Evolutionary conservation across 2,329 filamentous ascomycete species (phyloP), one percentile per base, ranked within the genome.

Genomic region (Fusarium sp.): DNA sequence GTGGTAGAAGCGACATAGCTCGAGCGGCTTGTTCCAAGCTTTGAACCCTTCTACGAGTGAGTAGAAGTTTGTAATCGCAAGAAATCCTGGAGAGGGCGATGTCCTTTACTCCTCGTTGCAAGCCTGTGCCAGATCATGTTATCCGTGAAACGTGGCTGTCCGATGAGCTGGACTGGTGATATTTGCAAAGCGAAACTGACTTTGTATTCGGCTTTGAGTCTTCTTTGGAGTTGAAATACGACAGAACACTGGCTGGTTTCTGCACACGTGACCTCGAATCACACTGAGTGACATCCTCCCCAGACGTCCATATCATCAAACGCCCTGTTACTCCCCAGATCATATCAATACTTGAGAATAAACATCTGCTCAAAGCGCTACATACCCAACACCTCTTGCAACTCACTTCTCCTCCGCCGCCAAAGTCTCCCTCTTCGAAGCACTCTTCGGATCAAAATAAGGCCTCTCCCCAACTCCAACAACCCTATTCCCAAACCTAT

Each of bases 391-490:
- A 8, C 6, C 3, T 11, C 22, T 38, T 20, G 17, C 16, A 38
- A n/a, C 36, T 62, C n/a, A 55, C 35, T 62, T 27, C 7, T n/a
- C 38, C 51, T 31, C 53, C 12, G 12, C 40, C 59, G 24, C 27
- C 64, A 58, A 42, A 4, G 11, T 44, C 40, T 67, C 64, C 60
- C 64, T 64, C 64, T 51, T 64, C 10, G 60, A 67, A 14, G 17
- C 35, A 42, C 64, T 67, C 51, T 5, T 29, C 1, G 36, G 36
- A 63, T 90, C 87, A 59, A 88, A 83, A 71, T 87, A 90, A 2
- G 87, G 87, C 75, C 80, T 81, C 80, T 90, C 88, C 0, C 88
- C 88, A 16, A 90, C 73, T 6, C 87, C 86, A 9, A 89, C 87
- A 3, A 84, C 86, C 2, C 88, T 78, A 35, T 85, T 84, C 0